Conservation (phyloP, 108 stramenopile species). For the Nitzschia inconspicua region DNA sequence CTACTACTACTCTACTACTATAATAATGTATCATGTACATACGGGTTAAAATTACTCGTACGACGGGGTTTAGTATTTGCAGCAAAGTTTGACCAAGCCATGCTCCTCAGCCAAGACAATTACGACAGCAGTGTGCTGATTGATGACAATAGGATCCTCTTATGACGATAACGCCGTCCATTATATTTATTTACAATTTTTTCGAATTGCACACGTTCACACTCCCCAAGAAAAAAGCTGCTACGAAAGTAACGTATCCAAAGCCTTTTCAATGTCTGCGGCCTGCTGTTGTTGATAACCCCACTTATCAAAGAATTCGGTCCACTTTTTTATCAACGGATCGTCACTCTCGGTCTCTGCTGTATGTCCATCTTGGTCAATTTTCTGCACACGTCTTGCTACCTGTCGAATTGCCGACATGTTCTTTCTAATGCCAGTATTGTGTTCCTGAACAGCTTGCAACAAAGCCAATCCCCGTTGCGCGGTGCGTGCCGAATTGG, state of each 20-base stretch:
- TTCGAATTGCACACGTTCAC: too few species aligned
- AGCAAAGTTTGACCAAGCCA: too few species aligned
- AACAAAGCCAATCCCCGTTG: conserved; percentile 44
- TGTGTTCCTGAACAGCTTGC: background rate
- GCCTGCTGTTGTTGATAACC: conserved; percentile 48
- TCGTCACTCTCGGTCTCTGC: background rate
- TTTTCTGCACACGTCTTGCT: conserved; percentile 14
- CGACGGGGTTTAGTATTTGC: too few species aligned
- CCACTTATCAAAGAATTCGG: conserved; percentile 52
- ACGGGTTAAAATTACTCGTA: too few species aligned
- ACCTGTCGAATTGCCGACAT: conserved; percentile 42
- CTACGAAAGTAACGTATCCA: conserved; percentile 13
- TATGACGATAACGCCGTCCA: too few species aligned
- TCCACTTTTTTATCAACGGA: conserved; percentile 42
- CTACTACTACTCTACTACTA: too few species aligned
- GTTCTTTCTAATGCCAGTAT: conserved; percentile 19
- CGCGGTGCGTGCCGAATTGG: conserved; percentile 48
- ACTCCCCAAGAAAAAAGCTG: background rate
- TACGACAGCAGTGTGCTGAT: too few species aligned
- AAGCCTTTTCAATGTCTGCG: conserved; percentile 45
- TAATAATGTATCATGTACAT: too few species aligned
- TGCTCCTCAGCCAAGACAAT: too few species aligned
- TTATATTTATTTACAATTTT: too few species aligned
- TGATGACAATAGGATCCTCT: too few species aligned
- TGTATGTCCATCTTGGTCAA: conserved; percentile 8